Base-by-base conservation (phyloP, 2,329 filamentous ascomycete species). In the Neonectria magnoliae region DNA sequence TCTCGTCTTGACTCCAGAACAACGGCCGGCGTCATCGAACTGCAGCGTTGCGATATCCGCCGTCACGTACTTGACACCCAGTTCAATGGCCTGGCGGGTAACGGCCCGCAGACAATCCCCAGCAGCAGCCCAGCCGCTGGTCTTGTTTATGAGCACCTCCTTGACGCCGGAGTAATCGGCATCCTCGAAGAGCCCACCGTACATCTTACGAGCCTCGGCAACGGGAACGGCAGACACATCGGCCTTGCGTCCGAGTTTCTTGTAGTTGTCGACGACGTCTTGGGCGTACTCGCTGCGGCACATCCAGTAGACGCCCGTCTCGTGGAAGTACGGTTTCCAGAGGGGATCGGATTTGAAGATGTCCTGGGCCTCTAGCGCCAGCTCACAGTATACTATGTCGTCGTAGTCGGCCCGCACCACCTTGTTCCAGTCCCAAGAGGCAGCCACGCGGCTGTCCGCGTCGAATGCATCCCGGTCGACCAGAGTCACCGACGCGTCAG, bases 351-450 rank as follows among this genome's bases (percentile, higher is more conserved):
- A 78, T 59, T 83, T 82, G 82, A 89, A 93, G 1, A 87, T 77
- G 56, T 88, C 85, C 71, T 90, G 87, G 0, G 90, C 87, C 77
- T 92, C 89, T 29, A 91, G 82, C 0, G 86, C 90, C 20, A 93
- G 82, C 54, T 84, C 77, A 76, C 86, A 88, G 80, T 93, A 92
- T 16, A 88, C 76, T 1, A 86, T 78, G 70, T 90, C 87, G 60
- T 86, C 82, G 78, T 92, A 92, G 76, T 92, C 90, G 52, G 89
- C 88, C 61, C 90, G 88, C 16, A 92, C 84, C 29, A 91, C 88
- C 77, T 92, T 92, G 80, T 91, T 92, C 85, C 89, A 89, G 78
- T 93, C 90, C 81, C 88, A 90, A 0, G 90, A 92, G 0, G 90
- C 90, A 33, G 89, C 90, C 25, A 83, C 79, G 3, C 80, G 79